A percentile compares a stretch with the other conserved stretches of the same genome.
Conservation (phyloP, 2,329 filamentous ascomycete genomes). For the Scytalidium sp. region DNA sequence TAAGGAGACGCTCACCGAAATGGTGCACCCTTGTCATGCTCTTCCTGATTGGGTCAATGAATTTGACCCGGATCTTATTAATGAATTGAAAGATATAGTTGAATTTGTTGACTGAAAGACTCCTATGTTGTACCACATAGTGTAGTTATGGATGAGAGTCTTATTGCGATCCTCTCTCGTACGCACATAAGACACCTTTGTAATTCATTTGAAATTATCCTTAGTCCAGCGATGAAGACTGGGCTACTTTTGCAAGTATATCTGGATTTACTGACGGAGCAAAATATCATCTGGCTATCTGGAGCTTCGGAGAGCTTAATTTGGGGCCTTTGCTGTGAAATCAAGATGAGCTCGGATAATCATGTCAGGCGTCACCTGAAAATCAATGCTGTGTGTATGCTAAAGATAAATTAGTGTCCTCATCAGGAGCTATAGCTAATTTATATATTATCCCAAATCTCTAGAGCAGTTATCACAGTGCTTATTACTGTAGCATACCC, state of each 20-base stretch:
- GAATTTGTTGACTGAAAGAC: slow-evolving; percentile 28
- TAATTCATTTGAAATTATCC: too few relatives aligned
- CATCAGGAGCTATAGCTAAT: too few relatives aligned
- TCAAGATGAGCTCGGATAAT: too few relatives aligned
- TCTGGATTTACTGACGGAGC: neutral
- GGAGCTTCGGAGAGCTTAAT: neutral
- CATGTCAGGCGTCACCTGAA: too few relatives aligned
- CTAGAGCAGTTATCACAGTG: slow-evolving; percentile 56
- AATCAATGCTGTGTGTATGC: too few relatives aligned
- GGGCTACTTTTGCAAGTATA: too few relatives aligned
- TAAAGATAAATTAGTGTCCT: too few relatives aligned
- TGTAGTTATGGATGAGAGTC: too few relatives aligned
- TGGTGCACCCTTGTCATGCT: slow-evolving; percentile 4
- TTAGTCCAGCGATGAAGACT: too few relatives aligned
- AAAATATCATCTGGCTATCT: neutral
- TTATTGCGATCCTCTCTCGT: neutral
- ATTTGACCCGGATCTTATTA: slow-evolving; percentile 28
- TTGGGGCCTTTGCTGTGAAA: too few relatives aligned
- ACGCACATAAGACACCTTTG: neutral
- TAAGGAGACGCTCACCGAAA: neutral
- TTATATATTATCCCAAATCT: slow-evolving; percentile 59
- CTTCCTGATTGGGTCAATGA: slow-evolving; percentile 28
- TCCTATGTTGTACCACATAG: neutral
- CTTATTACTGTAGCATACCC: slow-evolving; percentile 56
- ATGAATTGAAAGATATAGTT: slow-evolving; percentile 26